Evolutionary conservation across 495 filamentous ascomycete species (phyloP).

Genomic region (Aspergillus nidulans): DNA sequence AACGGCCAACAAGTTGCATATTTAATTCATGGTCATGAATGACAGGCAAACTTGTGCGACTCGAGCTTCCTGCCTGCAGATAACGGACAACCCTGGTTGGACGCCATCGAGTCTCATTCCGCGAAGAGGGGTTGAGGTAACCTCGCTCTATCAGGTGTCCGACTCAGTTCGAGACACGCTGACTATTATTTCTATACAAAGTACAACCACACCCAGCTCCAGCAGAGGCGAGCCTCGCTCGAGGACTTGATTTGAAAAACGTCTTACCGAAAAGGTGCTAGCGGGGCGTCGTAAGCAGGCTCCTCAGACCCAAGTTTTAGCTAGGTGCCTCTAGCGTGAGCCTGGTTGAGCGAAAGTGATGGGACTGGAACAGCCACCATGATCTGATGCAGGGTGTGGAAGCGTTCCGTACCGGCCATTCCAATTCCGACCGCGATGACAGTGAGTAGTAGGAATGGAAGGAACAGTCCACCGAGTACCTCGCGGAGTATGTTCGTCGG

Average conservation of each 20-base stretch:
- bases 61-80: neutral
- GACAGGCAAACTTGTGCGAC: conserved; percentile 1
- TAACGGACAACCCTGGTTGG: neutral
- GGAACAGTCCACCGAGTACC: neutral
- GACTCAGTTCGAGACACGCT: neutral
- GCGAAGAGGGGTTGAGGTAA: conserved; percentile 7
- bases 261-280: conserved; percentile 13
- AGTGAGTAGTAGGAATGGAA: neutral
- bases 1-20: neutral
- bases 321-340: conserved; percentile 17
- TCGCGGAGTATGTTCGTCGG: neutral
- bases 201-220: neutral
- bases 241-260: neutral
- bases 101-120: neutral
- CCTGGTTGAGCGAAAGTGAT: conserved; percentile 20
- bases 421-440: conserved; percentile 1
- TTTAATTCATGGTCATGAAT: neutral
- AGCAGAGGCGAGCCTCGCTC: neutral
- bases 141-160: neutral
- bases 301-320: neutral
- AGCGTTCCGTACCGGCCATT: conserved; percentile 10
- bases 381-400: conserved; percentile 41
- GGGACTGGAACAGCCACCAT: conserved; percentile 22
- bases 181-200: neutral
- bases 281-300: conserved; percentile 19